phyloP scores from a whole-genome alignment of 257 asterid species.

The Lavandula angustifolia region DNA sequence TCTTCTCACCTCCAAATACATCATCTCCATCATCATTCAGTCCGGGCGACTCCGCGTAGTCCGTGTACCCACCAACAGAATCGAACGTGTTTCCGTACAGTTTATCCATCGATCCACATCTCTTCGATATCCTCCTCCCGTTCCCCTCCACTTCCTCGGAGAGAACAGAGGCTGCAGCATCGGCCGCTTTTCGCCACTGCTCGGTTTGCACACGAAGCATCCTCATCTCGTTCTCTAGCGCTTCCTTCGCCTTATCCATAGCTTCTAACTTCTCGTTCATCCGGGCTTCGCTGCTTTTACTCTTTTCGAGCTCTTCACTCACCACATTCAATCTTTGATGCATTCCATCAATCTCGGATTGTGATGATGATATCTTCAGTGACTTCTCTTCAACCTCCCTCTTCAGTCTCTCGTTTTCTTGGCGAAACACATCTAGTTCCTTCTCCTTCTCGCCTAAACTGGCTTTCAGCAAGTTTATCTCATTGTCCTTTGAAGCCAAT shows the following conservation, averaged over 20 bases:
- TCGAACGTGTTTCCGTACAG: constrained; percentile 49
- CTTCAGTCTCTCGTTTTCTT: constrained; percentile 57
- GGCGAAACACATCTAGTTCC: constrained; percentile 39
- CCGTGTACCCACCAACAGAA: constrained; percentile 47
- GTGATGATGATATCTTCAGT: constrained; percentile 43
- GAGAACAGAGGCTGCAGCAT: constrained; percentile 89
- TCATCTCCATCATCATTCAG: constrained; percentile 55
- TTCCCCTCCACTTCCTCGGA: constrained; percentile 64
- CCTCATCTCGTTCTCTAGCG: constrained; percentile 75
- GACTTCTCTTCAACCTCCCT: constrained; percentile 50
- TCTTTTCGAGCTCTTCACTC: constrained; percentile 63
- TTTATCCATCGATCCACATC: constrained; percentile 98
- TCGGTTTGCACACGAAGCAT: constrained; percentile 80
- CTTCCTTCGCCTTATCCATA: constrained; percentile 58
- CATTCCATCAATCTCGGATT: constrained; percentile 46
- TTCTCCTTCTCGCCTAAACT: constrained; percentile 62
- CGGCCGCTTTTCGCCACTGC: constrained; percentile 99
- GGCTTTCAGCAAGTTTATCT: constrained; percentile 44
- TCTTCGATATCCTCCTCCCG: constrained; percentile 71
- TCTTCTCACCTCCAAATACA: constrained; percentile 67
- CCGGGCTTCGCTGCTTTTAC: constrained; percentile 38
- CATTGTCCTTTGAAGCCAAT: constrained; percentile 54
- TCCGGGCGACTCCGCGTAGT: constrained; percentile 70
- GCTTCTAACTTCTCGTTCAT: constrained; percentile 52
- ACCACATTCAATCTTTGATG: constrained; percentile 39